Conservation (phyloP, 225 moss, liverwort and hornwort species). For the Bryoerythrophyllum caledonicum region DNA sequence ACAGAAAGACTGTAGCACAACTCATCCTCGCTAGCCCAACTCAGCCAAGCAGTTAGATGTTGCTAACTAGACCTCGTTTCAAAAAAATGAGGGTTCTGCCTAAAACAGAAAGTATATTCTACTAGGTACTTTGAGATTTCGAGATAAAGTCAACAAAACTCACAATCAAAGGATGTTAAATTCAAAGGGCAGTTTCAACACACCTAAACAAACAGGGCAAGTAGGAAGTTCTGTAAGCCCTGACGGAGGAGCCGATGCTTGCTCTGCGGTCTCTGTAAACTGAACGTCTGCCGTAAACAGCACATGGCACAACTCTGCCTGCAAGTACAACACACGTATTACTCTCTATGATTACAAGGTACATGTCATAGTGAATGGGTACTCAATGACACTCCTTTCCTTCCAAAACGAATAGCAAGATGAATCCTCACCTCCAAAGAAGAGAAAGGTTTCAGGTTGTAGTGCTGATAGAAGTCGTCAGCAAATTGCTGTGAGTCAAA, state of each 20-base stretch:
- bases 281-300: constrained; percentile 89
- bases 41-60: background rate
- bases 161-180: constrained; percentile 3
- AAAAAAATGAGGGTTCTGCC: background rate
- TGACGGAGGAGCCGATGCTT: constrained; percentile 84
- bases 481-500: constrained; percentile 82
- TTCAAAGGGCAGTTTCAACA: constrained; percentile 9
- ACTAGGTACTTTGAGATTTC: background rate
- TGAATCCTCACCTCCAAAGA: constrained; percentile 70
- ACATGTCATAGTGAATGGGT: background rate
- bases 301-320: constrained; percentile 95
- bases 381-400: constrained; percentile 8
- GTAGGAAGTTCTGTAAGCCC: constrained; percentile 94
- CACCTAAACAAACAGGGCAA: constrained; percentile 96
- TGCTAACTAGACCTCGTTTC: constrained; percentile 1
- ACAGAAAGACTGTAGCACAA: background rate
- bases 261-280: constrained; percentile 86
- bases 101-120: background rate
- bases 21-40: constrained; percentile 9
- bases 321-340: constrained; percentile 28
- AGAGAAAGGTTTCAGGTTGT: constrained; percentile 88
- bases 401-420: constrained; percentile 14
- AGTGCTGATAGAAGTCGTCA: constrained; percentile 92
- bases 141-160: background rate
- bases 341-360: background rate